Evolutionary conservation across 2,329 filamentous ascomycete genomes (phyloP).

Genomic region (Colletotrichum zoysiae): DNA sequence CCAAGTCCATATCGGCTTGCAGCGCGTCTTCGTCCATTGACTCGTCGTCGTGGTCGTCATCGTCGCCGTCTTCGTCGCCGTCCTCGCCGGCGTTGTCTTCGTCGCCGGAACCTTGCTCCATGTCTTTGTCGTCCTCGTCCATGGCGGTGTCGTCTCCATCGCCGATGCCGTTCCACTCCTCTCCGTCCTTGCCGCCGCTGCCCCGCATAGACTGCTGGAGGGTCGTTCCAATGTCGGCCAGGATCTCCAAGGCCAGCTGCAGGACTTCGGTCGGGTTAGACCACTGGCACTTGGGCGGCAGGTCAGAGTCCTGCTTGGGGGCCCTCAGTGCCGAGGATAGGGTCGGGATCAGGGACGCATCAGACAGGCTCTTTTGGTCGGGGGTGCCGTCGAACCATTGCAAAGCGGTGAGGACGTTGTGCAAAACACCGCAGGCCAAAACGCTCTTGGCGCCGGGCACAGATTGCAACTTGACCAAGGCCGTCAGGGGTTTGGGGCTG

Average conservation of each 20-base stretch:
- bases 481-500: constrained; percentile 60
- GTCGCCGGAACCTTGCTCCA: constrained; percentile 51
- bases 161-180: constrained; percentile 55
- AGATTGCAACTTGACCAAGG: constrained; percentile 62
- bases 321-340: constrained; percentile 57
- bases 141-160: constrained; percentile 55
- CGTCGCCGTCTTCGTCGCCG: constrained; percentile 56
- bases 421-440: constrained; percentile 70
- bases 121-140: constrained; percentile 52
- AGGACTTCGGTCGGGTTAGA: constrained; percentile 60
- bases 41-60: constrained; percentile 52
- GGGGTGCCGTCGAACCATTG: constrained; percentile 65
- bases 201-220: constrained; percentile 63
- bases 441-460: constrained; percentile 63
- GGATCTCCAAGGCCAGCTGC: constrained; percentile 70
- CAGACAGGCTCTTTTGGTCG: constrained; percentile 61
- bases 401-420: constrained; percentile 70
- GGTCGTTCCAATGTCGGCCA: constrained; percentile 73
- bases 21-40: constrained; percentile 70
- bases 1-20: constrained; percentile 74
- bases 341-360: constrained; percentile 63
- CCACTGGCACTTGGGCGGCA: constrained; percentile 51
- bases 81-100: constrained; percentile 54
- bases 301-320: constrained; percentile 46
- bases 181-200: constrained; percentile 49